phyloP scores from a whole-genome alignment of 2,329 filamentous ascomycete genomes.

The Fusarium sp. region DNA sequence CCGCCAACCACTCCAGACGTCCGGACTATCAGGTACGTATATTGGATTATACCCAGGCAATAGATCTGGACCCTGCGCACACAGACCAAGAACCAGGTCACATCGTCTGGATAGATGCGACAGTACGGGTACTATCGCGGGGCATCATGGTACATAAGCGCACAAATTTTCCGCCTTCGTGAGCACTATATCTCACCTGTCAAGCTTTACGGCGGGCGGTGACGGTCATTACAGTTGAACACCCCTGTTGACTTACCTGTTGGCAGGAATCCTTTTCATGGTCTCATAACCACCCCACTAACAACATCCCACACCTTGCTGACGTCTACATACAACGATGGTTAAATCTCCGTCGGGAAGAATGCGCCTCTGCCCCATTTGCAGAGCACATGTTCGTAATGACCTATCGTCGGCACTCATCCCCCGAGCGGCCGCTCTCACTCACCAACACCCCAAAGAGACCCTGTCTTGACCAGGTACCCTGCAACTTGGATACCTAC shows the following conservation, averaged over 20 bases:
- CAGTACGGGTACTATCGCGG: constrained; percentile 42
- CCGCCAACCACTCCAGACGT: constrained; percentile 16
- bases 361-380: constrained; percentile 13
- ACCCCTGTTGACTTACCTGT: constrained; percentile 23
- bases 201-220: constrained; percentile 14
- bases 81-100: constrained; percentile 29
- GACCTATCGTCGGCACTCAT: constrained; percentile 13
- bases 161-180: constrained; percentile 37
- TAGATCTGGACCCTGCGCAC: constrained; percentile 36
- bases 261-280: constrained; percentile 13
- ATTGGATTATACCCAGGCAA: constrained; percentile 15
- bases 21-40: constrained; percentile 9
- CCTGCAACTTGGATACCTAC: constrained; percentile 26
- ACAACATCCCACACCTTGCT: constrained; percentile 20
- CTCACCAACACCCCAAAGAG: constrained; percentile 16
- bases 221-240: constrained; percentile 2
- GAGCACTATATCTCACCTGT: constrained; percentile 21
- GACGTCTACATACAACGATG: constrained; percentile 17
- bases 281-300: constrained; percentile 11
- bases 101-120: constrained; percentile 44
- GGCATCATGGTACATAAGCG: constrained; percentile 43
- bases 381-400: constrained; percentile 5
- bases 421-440: constrained; percentile 34
- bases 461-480: constrained; percentile 19
- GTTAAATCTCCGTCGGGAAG: constrained; percentile 33